Conservation (phyloP, 257 asterid genomes). For the Leonotis leonurus region DNA sequence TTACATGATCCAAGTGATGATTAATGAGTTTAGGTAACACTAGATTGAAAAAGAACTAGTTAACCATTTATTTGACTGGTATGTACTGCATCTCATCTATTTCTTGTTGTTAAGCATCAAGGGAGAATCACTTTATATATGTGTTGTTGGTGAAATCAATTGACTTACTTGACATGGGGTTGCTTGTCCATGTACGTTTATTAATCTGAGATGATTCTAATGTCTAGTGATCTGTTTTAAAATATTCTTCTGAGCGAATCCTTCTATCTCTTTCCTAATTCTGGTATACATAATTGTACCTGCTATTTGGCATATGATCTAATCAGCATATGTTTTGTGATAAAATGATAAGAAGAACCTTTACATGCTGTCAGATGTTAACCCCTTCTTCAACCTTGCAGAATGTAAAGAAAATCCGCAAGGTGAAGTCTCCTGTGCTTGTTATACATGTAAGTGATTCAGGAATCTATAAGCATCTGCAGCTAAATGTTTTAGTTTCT, state of each 20-base stretch:
- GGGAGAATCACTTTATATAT: not conserved
- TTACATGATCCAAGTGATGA: not conserved
- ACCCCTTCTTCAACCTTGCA: constrained; percentile 36
- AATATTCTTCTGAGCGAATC: not conserved
- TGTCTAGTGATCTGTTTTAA: not conserved
- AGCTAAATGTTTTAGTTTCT: not conserved
- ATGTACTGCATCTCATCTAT: not conserved
- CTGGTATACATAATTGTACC: not conserved
- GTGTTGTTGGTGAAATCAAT: not conserved
- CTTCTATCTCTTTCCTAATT: not conserved
- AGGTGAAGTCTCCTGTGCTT: constrained; percentile 90
- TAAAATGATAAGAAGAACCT: not conserved
- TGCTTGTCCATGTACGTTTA: not conserved
- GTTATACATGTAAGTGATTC: constrained; percentile 87
- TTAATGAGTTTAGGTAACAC: not conserved
- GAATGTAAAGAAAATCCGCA: constrained; percentile 86
- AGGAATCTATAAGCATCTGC: constrained; percentile 2
- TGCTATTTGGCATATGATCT: not conserved
- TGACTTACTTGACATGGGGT: not conserved
- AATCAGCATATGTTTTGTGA: not conserved
- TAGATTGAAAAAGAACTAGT: not conserved
- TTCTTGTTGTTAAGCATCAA: not conserved
- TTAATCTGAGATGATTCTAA: not conserved
- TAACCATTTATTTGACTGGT: not conserved
- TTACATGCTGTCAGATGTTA: constrained; percentile 11